phyloP scores from a whole-genome alignment of 352 stramenopile species.

The Pythium guiyangense region DNA sequence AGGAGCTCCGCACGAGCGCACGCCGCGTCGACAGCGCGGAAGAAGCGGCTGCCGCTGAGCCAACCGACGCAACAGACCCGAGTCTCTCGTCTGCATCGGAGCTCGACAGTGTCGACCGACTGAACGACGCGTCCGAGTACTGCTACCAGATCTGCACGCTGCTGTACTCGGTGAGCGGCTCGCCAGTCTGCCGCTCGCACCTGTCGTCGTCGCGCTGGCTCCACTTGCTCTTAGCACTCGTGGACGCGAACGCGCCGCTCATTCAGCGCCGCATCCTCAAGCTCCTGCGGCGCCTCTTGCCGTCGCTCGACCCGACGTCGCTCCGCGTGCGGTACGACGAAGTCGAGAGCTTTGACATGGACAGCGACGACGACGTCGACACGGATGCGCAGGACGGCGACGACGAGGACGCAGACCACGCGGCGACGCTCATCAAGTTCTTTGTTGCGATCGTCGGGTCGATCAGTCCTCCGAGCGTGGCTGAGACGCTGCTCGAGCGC shows the following conservation, averaged over 20 bases:
- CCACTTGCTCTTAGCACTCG: constrained; percentile 71
- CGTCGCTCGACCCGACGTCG: constrained; percentile 55
- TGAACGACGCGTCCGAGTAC: constrained; percentile 76
- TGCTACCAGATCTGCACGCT: constrained; percentile 88
- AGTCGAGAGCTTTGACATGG: constrained; percentile 71
- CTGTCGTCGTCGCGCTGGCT: constrained; percentile 83
- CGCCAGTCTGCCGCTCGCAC: constrained; percentile 72
- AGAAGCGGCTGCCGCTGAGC: constrained; percentile 24
- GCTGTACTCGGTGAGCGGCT: constrained; percentile 84
- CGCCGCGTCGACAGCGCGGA: constrained; percentile 3
- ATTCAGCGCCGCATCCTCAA: constrained; percentile 84
- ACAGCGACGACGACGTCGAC: constrained; percentile 81
- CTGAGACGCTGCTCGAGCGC: constrained; percentile 44
- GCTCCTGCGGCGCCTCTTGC: constrained; percentile 73
- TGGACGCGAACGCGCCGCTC: constrained; percentile 63
- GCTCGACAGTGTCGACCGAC: constrained; percentile 20
- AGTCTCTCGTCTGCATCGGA: constrained; percentile 30
- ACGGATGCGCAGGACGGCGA: constrained; percentile 37
- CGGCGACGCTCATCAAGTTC: constrained; percentile 64
- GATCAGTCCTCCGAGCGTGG: constrained; percentile 66
- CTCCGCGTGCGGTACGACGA: constrained; percentile 66
- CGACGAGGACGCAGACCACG: constrained; percentile 43
- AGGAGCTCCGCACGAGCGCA: constrained; percentile 52
- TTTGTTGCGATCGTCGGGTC: constrained; percentile 73
- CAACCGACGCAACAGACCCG: constrained; percentile 35